phyloP scores from a whole-genome alignment of 2,329 filamentous ascomycete genomes.

The Cadophora sp. region DNA sequence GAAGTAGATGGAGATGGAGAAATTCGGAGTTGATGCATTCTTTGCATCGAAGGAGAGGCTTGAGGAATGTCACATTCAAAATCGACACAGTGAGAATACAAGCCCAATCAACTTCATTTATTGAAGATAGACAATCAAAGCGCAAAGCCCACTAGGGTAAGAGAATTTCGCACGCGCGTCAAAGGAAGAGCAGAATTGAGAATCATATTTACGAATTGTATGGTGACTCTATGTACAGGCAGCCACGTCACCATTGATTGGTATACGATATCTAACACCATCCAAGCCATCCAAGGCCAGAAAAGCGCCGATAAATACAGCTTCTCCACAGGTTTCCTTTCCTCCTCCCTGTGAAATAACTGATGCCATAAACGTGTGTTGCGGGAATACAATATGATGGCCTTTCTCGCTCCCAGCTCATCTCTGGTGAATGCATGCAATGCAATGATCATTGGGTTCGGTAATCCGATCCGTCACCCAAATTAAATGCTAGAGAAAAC shows the following conservation, averaged over 20 bases:
- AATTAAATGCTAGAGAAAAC: neutral
- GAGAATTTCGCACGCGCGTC: neutral
- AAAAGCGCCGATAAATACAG: neutral
- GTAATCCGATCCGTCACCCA: conserved; percentile 4
- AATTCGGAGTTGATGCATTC: neutral
- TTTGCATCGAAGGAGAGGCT: neutral
- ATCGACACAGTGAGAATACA: neutral
- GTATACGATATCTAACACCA: neutral
- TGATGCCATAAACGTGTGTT: neutral
- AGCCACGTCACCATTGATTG: neutral
- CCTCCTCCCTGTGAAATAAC: neutral
- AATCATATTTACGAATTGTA: conserved; percentile 14
- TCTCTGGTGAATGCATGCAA: neutral
- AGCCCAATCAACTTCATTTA: too few relatives aligned
- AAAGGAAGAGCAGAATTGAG: neutral
- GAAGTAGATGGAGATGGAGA: too few relatives aligned
- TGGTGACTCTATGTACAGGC: conserved; percentile 13
- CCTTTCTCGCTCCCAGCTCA: neutral
- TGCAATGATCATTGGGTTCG: neutral
- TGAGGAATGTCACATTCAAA: neutral
- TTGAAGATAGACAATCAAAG: neutral
- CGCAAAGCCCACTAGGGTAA: conserved; percentile 1
- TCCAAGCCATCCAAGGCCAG: neutral
- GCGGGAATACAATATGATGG: conserved; percentile 6
- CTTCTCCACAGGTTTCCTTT: neutral